Percentiles rank a stretch among this genome's conserved stretches.
Conservation (phyloP, 345 rosid genomes). For the Erodium maritimum region DNA sequence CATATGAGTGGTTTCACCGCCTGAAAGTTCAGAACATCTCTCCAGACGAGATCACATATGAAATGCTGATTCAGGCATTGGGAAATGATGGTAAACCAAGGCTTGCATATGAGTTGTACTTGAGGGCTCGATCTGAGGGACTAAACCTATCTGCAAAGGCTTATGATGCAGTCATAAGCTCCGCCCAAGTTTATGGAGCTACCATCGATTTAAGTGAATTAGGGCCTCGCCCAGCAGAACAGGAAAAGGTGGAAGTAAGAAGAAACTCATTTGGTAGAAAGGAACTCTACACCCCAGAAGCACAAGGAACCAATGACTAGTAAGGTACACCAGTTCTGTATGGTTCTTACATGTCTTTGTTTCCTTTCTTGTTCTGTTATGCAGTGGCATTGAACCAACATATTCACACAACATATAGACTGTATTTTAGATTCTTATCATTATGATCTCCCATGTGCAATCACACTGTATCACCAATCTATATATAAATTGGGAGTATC, state of each 20-base stretch:
- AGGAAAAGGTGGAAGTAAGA: slow-evolving; percentile 21
- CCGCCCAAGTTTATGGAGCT: slow-evolving; percentile 45
- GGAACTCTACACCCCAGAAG: slow-evolving; percentile 16
- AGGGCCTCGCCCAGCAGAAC: slow-evolving; percentile 58
- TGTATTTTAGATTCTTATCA: background rate
- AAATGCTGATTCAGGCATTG: slow-evolving; percentile 65
- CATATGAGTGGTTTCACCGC: slow-evolving; percentile 87
- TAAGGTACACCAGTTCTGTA: background rate
- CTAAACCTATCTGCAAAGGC: slow-evolving; percentile 49
- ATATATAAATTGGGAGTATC: background rate
- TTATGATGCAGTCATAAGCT: slow-evolving; percentile 45
- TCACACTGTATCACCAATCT: background rate
- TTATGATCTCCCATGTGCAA: background rate
- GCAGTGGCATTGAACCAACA: background rate
- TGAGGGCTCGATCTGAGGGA: slow-evolving; percentile 50
- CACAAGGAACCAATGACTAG: slow-evolving; percentile 10
- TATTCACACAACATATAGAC: background rate
- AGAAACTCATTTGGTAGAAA: slow-evolving; percentile 23
- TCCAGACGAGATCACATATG: slow-evolving; percentile 65
- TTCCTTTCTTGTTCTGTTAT: background rate
- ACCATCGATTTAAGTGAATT: slow-evolving; percentile 42
- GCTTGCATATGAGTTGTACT: slow-evolving; percentile 57
- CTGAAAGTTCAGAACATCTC: slow-evolving; percentile 48
- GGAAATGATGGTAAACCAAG: slow-evolving; percentile 71
- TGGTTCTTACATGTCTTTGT: background rate